phyloP scores from a whole-genome alignment of 208 protist species.

The Novymonas esmeraldas region DNA sequence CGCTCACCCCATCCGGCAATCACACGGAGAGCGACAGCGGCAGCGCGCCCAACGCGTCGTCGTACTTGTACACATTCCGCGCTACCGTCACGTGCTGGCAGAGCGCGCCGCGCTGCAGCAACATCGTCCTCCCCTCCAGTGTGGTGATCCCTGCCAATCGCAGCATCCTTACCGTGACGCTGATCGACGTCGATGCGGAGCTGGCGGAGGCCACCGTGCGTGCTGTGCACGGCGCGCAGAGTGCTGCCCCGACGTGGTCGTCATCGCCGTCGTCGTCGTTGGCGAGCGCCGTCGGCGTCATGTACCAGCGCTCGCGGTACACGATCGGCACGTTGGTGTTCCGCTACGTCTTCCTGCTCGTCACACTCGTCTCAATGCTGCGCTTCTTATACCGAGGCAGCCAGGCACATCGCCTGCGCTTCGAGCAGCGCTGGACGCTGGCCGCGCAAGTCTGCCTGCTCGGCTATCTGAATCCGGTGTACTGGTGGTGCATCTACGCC shows the following conservation, averaged over 20 bases:
- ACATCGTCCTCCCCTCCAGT: conserved; percentile 58
- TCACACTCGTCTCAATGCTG: conserved; percentile 44
- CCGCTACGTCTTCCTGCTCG: conserved; percentile 62
- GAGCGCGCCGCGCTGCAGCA: conserved; percentile 44
- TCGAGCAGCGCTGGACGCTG: conserved; percentile 73
- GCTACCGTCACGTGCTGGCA: conserved; percentile 55
- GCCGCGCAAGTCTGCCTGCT: conserved; percentile 51
- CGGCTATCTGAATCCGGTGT: conserved; percentile 71
- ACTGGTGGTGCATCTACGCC: conserved; percentile 54
- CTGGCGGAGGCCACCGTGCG: conserved; percentile 45
- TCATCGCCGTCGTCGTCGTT: not conserved
- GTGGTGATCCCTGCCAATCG: conserved; percentile 46
- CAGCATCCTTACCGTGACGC: conserved; percentile 54
- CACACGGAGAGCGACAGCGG: conserved; percentile 4
- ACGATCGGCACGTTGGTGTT: conserved; percentile 65
- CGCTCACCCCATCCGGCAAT: conserved; percentile 13
- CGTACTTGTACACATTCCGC: conserved; percentile 44
- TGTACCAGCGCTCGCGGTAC: conserved; percentile 68
- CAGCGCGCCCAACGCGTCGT: conserved; percentile 2
- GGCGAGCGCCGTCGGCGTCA: conserved; percentile 53
- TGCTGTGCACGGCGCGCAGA: no score
- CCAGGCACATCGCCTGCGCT: conserved; percentile 26
- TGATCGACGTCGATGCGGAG: conserved; percentile 60
- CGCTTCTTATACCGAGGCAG: conserved; percentile 55
- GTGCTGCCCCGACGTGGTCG: not conserved